Base-by-base conservation (phyloP, 1,284 basidiomycete species). In the Earliella scabrosa region DNA sequence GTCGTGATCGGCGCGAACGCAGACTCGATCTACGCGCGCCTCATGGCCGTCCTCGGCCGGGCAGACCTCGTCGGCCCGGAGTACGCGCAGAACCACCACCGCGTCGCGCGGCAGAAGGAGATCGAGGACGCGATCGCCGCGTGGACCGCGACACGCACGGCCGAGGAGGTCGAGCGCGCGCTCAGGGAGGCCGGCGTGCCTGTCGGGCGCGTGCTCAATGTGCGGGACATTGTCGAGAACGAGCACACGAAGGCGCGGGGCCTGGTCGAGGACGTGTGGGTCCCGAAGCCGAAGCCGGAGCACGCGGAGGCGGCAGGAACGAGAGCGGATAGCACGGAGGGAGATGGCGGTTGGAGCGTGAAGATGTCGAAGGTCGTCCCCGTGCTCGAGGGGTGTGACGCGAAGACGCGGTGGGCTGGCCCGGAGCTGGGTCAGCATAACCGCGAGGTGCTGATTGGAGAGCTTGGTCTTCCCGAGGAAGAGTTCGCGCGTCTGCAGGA, bases 1-100 rank as follows among this genome's bases (percentile, higher is more conserved):
- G 75, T 88, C 51, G 83, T 89, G 60, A 86, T 89, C 64, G 86
- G 86, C 31, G 86, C 83, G 18, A 89, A 89, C 63, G 85, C 84
- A 1, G 87, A 88, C 67, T 79, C 83, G 2, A 79, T 89, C 65
- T 89, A 89, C 73, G 78, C 73, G 52, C 81, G 83, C 4, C 75
- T 88, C 58, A 89, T 89, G 87, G 68, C 67, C 35, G 75, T 76
- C 43, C 82, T 89, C 56, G 78, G 74, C 9, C 81, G 86, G 2
- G 63, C 76, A 3, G 87, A 88, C 69, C 80, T 88, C 56, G 76
- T 74, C 2, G 84, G 85, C 0, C 76, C 82, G 3, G 60, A 65
- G 3, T 87, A 81, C 63, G 73, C 77, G 45, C 81, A 83, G n/a
- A 88, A 88, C 66, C 79, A 82, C 41, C 78, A 85, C 56, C 82